phyloP scores from a whole-genome alignment of 2,329 filamentous ascomycete genomes.

The Microthyrium microscopicum region DNA sequence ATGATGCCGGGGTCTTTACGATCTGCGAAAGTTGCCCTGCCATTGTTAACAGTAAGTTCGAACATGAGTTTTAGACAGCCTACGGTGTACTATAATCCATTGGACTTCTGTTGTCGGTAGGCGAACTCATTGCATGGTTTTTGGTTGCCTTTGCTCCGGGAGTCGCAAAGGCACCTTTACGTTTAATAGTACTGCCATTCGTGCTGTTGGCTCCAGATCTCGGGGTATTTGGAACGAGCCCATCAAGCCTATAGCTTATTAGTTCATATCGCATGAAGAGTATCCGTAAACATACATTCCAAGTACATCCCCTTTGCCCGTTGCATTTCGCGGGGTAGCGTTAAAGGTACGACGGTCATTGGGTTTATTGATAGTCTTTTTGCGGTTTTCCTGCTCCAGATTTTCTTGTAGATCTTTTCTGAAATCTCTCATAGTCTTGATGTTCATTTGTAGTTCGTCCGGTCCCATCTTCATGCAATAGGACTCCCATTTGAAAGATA shows the following conservation, averaged over 20 bases:
- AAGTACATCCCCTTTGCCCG: constrained; percentile 52
- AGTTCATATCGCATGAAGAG: constrained; percentile 2
- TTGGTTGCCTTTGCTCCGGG: constrained; percentile 29
- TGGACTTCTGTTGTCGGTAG: constrained; percentile 25
- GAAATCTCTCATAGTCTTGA: constrained; percentile 58
- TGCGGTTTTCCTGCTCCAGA: constrained; percentile 59
- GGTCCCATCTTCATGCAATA: constrained; percentile 89
- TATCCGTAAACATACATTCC: constrained; percentile 46
- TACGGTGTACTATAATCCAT: constrained; percentile 19
- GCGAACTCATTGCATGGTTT: constrained; percentile 32
- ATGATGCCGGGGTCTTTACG: constrained; percentile 66
- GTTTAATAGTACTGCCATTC: constrained; percentile 32
- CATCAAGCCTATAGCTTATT: constrained; percentile 24
- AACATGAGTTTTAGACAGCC: constrained; percentile 10
- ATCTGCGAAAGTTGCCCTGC: constrained; percentile 53
- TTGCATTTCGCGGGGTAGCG: constrained; percentile 41
- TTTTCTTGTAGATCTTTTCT: constrained; percentile 77
- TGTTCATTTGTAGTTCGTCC: constrained; percentile 55
- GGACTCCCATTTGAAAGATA: constrained; percentile 98
- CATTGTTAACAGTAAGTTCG: constrained; percentile 16
- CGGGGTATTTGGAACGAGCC: constrained; percentile 28
- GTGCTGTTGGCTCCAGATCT: constrained; percentile 18
- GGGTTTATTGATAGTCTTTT: constrained; percentile 43
- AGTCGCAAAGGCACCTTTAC: constrained; percentile 35
- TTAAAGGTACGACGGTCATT: constrained; percentile 45